phyloP scores from a whole-genome alignment of 768 basidiomycete genomes.

The Russula dissimulans region DNA sequence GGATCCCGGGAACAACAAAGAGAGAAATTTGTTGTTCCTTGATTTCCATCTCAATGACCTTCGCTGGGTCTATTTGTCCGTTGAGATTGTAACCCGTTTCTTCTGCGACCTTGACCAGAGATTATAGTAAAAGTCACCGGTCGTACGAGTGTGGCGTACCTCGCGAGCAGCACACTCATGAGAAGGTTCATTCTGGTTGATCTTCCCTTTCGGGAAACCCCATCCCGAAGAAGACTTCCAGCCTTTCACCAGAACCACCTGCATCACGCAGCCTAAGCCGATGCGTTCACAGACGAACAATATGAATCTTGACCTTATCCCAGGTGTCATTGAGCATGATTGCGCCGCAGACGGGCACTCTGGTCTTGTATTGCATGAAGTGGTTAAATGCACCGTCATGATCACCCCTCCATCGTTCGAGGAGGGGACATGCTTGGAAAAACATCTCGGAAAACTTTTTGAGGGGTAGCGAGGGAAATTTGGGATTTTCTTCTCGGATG shows the following conservation, averaged over 20 bases:
- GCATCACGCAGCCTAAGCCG: slow-evolving; percentile 15
- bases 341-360: slow-evolving; percentile 95
- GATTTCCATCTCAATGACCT: slow-evolving; percentile 79
- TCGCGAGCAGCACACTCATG: slow-evolving; percentile 85
- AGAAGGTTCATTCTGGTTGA: slow-evolving; percentile 86
- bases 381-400: slow-evolving; percentile 79
- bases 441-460: slow-evolving; percentile 91
- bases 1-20: slow-evolving; percentile 81
- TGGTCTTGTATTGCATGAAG: slow-evolving; percentile 94
- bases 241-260: slow-evolving; percentile 97
- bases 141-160: slow-evolving; percentile 36
- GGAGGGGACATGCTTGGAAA: slow-evolving; percentile 75
- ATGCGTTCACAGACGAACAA: slow-evolving; percentile 10
- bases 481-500: slow-evolving; percentile 82
- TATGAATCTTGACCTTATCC: slow-evolving; percentile 64
- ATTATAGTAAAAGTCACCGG: background rate
- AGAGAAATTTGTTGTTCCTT: slow-evolving; percentile 87
- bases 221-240: slow-evolving; percentile 96
- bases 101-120: slow-evolving; percentile 67
- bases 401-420: slow-evolving; percentile 75
- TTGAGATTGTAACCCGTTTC: slow-evolving; percentile 92
- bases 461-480: slow-evolving; percentile 78
- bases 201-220: slow-evolving; percentile 99
- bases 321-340: slow-evolving; percentile 88
- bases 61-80: slow-evolving; percentile 50